phyloP scores from a whole-genome alignment of 495 filamentous ascomycete genomes.

The Neurospora tetraspora region DNA sequence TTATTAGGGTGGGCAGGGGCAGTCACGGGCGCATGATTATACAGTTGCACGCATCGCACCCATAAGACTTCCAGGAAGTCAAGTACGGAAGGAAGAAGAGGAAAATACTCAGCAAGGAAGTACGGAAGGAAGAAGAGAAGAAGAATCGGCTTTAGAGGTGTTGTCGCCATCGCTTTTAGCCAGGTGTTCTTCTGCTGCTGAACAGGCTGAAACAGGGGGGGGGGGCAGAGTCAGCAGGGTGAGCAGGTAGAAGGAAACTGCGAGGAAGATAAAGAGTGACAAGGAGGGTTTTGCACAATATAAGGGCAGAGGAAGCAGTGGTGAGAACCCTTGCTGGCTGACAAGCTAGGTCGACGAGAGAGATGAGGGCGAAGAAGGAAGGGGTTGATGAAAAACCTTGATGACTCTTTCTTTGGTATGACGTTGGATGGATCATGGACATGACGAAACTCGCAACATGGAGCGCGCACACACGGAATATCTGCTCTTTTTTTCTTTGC shows the following conservation, averaged over 20 bases:
- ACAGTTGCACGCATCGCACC: background rate
- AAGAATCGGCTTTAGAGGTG: background rate
- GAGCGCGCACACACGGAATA: background rate
- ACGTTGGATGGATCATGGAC: background rate
- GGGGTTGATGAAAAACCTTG: background rate
- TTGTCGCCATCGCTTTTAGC: background rate
- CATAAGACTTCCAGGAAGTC: background rate
- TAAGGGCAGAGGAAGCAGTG: background rate
- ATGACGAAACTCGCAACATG: background rate
- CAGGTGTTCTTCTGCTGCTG: background rate
- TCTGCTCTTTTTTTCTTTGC: background rate
- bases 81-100: background rate
- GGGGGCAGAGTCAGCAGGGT: background rate
- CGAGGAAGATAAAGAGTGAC: background rate
- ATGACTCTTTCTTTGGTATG: background rate
- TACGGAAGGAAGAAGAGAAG: background rate
- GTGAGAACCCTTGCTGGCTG: background rate
- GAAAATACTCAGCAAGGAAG: background rate
- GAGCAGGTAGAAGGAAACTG: background rate
- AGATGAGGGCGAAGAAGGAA: background rate
- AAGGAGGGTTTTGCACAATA: background rate
- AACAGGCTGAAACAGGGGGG: too few relatives aligned
- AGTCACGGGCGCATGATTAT: background rate
- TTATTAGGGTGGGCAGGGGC: constrained; percentile 18
- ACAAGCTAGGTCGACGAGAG: background rate